phyloP scores from a whole-genome alignment of 2,329 filamentous ascomycete genomes.

The Colletotrichum godetiae region DNA sequence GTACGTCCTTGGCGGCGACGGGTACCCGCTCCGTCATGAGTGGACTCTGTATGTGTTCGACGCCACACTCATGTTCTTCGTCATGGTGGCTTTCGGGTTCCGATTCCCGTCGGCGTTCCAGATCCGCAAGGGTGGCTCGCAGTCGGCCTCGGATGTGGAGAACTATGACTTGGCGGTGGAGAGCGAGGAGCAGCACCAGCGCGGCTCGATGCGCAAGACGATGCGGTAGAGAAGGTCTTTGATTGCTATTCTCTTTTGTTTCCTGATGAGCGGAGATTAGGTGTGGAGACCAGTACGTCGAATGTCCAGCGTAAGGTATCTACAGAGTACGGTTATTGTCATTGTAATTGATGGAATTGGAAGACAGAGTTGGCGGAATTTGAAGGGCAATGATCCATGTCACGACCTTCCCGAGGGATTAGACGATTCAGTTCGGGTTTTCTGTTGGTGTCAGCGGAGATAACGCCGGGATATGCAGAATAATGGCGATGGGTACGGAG shows the following conservation, averaged over 20 bases:
- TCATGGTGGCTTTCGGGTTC: slow-evolving; percentile 55
- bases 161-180: slow-evolving; percentile 24
- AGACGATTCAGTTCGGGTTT: not conserved
- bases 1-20: slow-evolving; percentile 62
- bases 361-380: not conserved
- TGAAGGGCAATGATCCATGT: not conserved
- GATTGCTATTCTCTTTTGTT: not conserved
- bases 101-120: slow-evolving; percentile 33
- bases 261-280: not conserved
- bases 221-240: slow-evolving; percentile 6
- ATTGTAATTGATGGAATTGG: not conserved
- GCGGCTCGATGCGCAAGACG: slow-evolving; percentile 12
- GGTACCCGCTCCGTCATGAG: slow-evolving; percentile 62
- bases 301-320: too few relatives aligned
- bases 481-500: not conserved
- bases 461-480: not conserved
- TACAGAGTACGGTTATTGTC: too few relatives aligned
- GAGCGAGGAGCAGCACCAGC: not conserved
- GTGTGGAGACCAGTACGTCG: too few relatives aligned
- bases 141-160: slow-evolving; percentile 23
- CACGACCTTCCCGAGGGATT: not conserved
- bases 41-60: slow-evolving; percentile 72
- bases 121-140: slow-evolving; percentile 21
- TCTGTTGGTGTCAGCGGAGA: not conserved
- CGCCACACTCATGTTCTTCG: slow-evolving; percentile 62